Base-by-base conservation (phyloP, 441 rosid species). In the Raphanus hybrid region DNA sequence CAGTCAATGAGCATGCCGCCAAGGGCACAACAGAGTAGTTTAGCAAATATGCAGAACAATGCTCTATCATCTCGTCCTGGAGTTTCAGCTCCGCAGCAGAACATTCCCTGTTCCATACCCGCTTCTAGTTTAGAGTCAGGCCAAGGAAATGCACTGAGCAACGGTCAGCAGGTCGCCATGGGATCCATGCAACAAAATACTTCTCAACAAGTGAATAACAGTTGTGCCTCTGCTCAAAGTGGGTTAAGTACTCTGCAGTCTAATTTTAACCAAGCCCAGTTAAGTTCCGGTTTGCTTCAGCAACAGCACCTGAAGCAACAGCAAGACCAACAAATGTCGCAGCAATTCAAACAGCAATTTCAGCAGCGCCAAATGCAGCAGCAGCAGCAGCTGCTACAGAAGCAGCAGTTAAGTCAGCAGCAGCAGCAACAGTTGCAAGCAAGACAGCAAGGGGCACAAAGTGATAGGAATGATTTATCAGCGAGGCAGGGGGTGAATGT, bases 241-340 rank as follows among this genome's bases (percentile, higher is more conserved):
- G 92, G 95, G 58, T 79, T 86, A 64, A 91, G 64, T 73, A 67
- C 86, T 78, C 76, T 87, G 84, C 94, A 86, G 78, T 71, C 87
- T 43, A 91, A 87, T 83, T 81, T 82, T 48, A 89, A 78, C 66
- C 78, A 84, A 52, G 81, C 86, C 29, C 97, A 87, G 79, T 81
- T 88, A 65, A 86, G 81, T 81, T 78, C 92, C 74, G 89, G 79
- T 84, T 78, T 92, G 82, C 87, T 93, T 84, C 98, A 89, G 78
- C 94, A 88, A 54, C 96, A 86, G 76, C 93, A 92, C 82, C 75
- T 88, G 87, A 95, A 91, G 75, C 97, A 87, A 71, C 92, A 90
- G 63, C 94, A 86, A 80, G 90, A 88, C 68, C 97, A 84, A 50
- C 90, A 85, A 74, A 75, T 89, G 82, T 34, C 84, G 35, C 92